Evolutionary conservation across 163 green algal genomes (phyloP).

Genomic region (Scenedesmus sp.): DNA sequence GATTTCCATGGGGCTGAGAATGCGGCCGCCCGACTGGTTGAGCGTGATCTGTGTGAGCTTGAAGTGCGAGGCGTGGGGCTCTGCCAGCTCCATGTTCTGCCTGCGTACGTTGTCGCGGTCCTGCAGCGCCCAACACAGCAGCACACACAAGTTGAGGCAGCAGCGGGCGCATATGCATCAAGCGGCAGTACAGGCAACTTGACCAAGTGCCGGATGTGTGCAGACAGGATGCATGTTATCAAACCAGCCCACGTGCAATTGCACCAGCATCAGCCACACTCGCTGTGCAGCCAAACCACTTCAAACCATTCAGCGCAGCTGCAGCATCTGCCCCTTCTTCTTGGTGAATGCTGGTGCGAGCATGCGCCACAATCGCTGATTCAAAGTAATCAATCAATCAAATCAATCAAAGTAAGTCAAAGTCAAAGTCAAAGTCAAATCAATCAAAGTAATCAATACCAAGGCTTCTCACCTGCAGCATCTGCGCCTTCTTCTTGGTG

Average conservation of each 20-base stretch:
- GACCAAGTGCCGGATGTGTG: no score
- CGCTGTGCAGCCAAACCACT: neutral
- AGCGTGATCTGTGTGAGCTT: slow-evolving; percentile 43
- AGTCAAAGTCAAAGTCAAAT: neutral
- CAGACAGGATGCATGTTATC: no score
- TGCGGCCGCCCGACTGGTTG: slow-evolving; percentile 28
- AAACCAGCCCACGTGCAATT: no score
- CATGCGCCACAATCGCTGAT: neutral
- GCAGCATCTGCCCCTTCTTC: slow-evolving; percentile 1
- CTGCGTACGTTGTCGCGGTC: slow-evolving; percentile 42
- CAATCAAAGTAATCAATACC: no score
- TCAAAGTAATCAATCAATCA: neutral
- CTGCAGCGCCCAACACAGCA: neutral
- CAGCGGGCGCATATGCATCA: neutral
- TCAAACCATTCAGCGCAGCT: neutral
- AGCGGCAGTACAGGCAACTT: neutral
- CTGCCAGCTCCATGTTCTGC: slow-evolving; percentile 24
- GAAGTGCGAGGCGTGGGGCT: slow-evolving; percentile 48
- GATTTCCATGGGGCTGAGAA: slow-evolving; percentile 47
- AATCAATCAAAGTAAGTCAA: neutral
- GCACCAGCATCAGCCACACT: no score
- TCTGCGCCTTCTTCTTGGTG: neutral
- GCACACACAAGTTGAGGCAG: neutral
- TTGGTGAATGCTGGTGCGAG: neutral
- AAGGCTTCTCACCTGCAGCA: slow-evolving; percentile 7